Evolutionary conservation across 192 early-diverging fungal species (phyloP).

Genomic region (Backusella psychrophila): DNA sequence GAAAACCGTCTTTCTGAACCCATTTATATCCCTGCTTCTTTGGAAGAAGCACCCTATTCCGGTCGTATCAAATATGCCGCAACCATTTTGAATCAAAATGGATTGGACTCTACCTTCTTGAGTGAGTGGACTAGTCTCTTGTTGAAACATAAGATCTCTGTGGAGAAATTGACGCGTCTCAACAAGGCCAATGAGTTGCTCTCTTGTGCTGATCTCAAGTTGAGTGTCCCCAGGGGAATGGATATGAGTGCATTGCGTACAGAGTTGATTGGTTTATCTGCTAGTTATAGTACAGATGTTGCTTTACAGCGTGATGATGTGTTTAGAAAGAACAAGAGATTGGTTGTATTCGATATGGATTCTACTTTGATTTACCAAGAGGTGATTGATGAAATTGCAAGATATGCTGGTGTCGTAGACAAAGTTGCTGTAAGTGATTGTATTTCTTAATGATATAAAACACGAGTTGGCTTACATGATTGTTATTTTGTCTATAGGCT

Average conservation of each 20-base stretch:
- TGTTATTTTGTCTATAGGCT: constrained; percentile 38
- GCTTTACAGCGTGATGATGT: constrained; percentile 88
- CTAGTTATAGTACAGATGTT: constrained; percentile 73
- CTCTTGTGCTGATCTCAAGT: constrained; percentile 80
- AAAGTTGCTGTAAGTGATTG: constrained; percentile 74
- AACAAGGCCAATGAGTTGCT: constrained; percentile 59
- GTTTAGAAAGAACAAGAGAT: constrained; percentile 83
- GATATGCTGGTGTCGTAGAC: constrained; percentile 86
- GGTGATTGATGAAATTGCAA: constrained; percentile 98
- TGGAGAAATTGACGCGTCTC: constrained; percentile 86
- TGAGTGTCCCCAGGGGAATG: constrained; percentile 70
- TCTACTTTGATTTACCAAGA: constrained; percentile 98
- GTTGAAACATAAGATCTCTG: constrained; percentile 73
- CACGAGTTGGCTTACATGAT: not conserved
- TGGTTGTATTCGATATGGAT: constrained; percentile 99
- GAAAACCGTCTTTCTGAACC: constrained; percentile 24
- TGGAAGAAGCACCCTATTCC: constrained; percentile 86
- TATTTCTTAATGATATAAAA: not conserved
- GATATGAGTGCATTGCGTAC: constrained; percentile 68
- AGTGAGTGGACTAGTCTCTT: constrained; percentile 79
- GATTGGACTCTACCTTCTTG: constrained; percentile 72
- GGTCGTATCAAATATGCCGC: constrained; percentile 84
- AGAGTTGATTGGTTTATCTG: constrained; percentile 70
- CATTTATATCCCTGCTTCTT: constrained; percentile 42
- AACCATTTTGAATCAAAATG: constrained; percentile 83